These are phyloP conservation scores for Capsicum pubescens DNA, from an alignment of 257 asterid genomes.

Conservation along the genomic window DNA sequence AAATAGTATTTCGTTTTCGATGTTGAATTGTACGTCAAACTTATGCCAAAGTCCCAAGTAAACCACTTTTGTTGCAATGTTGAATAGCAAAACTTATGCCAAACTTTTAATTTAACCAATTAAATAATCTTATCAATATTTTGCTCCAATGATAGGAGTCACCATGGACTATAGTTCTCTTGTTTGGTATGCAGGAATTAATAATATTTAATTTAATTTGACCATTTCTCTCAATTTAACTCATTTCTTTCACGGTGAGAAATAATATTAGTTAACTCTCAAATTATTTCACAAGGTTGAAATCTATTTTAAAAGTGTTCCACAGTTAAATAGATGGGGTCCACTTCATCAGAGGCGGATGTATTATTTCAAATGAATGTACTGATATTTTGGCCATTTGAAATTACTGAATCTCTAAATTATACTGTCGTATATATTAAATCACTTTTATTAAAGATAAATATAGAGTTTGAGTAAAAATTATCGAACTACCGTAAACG, in stretches of 20 bases:
- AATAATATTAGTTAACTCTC: not conserved
- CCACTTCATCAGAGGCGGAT: not conserved
- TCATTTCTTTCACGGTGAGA: not conserved
- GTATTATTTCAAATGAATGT: too few relatives aligned
- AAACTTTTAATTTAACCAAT: not conserved
- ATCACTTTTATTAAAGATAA: not conserved
- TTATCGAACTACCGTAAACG: not conserved
- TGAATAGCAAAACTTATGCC: not conserved
- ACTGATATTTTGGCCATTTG: too few relatives aligned
- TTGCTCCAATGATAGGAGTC: not conserved
- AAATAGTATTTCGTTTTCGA: not conserved
- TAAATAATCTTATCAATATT: not conserved
- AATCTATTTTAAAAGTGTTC: not conserved
- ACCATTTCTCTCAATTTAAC: not conserved
- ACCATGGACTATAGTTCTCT: not conserved
- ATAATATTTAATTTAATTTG: not conserved
- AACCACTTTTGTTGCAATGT: not conserved
- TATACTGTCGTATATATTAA: not conserved
- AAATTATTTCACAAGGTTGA: not conserved
- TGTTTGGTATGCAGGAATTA: not conserved
- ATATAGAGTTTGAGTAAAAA: not conserved
- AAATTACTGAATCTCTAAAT: too few relatives aligned
- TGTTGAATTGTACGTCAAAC: not conserved
- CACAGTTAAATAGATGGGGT: not conserved
- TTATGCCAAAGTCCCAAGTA: not conserved